phyloP scores from a whole-genome alignment of 2,329 filamentous ascomycete genomes.

The Paraphoma sp. region DNA sequence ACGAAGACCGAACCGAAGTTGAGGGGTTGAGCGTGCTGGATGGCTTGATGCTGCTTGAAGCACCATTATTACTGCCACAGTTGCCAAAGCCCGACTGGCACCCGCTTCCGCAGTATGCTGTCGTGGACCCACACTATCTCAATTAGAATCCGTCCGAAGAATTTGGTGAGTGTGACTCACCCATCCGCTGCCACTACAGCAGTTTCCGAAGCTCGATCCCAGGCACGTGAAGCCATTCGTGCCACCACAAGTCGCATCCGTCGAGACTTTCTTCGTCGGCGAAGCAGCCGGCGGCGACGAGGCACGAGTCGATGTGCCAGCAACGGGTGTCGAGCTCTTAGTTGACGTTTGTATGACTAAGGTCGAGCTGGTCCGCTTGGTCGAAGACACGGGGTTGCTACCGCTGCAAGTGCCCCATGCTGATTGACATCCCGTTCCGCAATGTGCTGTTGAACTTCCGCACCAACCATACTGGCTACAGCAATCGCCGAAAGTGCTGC shows the following conservation, averaged over 20 bases:
- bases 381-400: conserved; percentile 40
- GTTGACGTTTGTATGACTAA: conserved; percentile 11
- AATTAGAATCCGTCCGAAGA: conserved; percentile 11
- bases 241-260: conserved; percentile 53
- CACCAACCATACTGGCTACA: conserved; percentile 54
- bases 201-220: conserved; percentile 40
- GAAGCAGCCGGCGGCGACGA: conserved; percentile 25
- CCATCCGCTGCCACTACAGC: conserved; percentile 49
- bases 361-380: conserved; percentile 16
- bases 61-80: conserved; percentile 25
- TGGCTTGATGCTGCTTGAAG: conserved; percentile 14
- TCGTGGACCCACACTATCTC: conserved; percentile 15
- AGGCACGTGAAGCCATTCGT: conserved; percentile 38
- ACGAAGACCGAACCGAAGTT: conserved; percentile 1
- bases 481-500: conserved; percentile 53
- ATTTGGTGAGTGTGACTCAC: conserved; percentile 48
- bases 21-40: conserved; percentile 19
- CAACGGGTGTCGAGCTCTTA: conserved; percentile 1
- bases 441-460: conserved; percentile 37
- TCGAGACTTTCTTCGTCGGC: conserved; percentile 37
- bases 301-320: conserved; percentile 13
- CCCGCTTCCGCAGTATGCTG: conserved; percentile 34
- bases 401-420: conserved; percentile 38
- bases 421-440: conserved; percentile 39
- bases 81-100: conserved; percentile 43